These are phyloP conservation scores for Halophytophthora batemanensis DNA, from an alignment of 352 stramenopile species.

Conservation along the genomic window DNA sequence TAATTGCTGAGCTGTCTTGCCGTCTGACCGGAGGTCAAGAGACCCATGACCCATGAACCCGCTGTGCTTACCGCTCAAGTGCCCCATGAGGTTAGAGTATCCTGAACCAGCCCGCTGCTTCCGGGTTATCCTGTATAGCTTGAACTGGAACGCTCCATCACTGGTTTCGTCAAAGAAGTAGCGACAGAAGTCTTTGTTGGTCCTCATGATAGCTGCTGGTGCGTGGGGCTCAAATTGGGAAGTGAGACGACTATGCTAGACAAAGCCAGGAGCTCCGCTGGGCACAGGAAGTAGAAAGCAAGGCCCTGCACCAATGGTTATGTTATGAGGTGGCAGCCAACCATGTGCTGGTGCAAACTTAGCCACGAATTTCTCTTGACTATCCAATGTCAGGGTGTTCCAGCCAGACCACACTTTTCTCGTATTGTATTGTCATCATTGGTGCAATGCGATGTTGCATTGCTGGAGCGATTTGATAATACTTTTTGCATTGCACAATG, in stretches of 20 bases:
- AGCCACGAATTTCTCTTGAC: background rate
- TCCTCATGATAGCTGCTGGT: background rate
- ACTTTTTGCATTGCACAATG: background rate
- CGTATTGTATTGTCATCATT: background rate
- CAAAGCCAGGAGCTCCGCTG: background rate
- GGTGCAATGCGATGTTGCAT: background rate
- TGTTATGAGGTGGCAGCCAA: no score
- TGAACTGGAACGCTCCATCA: slow-evolving; percentile 6
- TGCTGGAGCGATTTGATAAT: no score
- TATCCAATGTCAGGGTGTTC: no score
- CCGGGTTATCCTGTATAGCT: slow-evolving; percentile 2
- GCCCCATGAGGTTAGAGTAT: slow-evolving; percentile 7
- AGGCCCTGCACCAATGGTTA: no score
- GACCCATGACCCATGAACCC: slow-evolving; percentile 3
- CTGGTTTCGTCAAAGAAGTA: slow-evolving; percentile 14
- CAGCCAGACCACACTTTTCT: background rate
- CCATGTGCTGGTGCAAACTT: background rate
- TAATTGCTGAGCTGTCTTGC: background rate
- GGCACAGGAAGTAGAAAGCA: no score
- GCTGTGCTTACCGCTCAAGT: slow-evolving; percentile 4
- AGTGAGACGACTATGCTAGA: background rate
- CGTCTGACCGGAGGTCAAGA: background rate
- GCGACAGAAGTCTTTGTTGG: slow-evolving; percentile 7
- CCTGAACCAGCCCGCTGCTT: slow-evolving; percentile 10
- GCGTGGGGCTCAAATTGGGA: background rate